Evolutionary conservation across 768 basidiomycete genomes (phyloP).

Genomic region (Xanthoconium stramineum): DNA sequence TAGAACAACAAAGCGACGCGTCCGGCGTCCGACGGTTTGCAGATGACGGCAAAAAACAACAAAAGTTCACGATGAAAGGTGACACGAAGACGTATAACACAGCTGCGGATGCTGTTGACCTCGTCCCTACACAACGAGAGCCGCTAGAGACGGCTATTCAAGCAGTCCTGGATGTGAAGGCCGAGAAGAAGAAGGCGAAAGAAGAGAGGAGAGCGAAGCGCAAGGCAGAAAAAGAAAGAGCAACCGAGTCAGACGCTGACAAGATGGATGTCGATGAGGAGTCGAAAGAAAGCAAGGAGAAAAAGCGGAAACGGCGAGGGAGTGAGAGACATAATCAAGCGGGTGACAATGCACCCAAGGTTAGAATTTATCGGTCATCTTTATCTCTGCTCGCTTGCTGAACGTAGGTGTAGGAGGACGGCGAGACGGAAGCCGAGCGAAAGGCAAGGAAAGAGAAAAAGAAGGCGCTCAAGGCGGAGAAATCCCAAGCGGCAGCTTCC

Average conservation of each 20-base stretch:
- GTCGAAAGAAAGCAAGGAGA: constrained; percentile 35
- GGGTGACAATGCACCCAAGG: constrained; percentile 40
- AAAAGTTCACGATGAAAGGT: constrained; percentile 76
- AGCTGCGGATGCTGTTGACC: constrained; percentile 75
- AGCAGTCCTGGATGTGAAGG: constrained; percentile 77
- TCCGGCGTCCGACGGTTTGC: constrained; percentile 66
- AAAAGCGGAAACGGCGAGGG: constrained; percentile 50
- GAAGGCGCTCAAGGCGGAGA: constrained; percentile 76
- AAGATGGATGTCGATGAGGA: constrained; percentile 48
- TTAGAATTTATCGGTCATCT: constrained; percentile 25
- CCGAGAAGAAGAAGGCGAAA: constrained; percentile 80
- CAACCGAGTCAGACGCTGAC: constrained; percentile 34
- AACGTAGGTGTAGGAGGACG: constrained; percentile 33
- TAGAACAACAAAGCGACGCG: constrained; percentile 80
- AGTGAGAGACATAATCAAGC: constrained; percentile 50
- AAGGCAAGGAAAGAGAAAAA: constrained; percentile 80
- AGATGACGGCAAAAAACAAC: constrained; percentile 64
- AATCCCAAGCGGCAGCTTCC: constrained; percentile 44
- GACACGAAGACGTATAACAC: constrained; percentile 83
- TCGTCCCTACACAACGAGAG: constrained; percentile 83
- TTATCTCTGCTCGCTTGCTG: constrained; percentile 2
- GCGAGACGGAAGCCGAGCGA: constrained; percentile 80
- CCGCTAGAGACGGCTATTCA: constrained; percentile 74
- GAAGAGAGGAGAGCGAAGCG: constrained; percentile 75
- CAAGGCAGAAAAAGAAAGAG: constrained; percentile 50